A percentile compares a stretch with the other conserved stretches of the same genome.
These are phyloP conservation scores for Pyrrhoderma lamaoense DNA, from an alignment of 1,284 basidiomycete species.

Conservation along the genomic window DNA sequence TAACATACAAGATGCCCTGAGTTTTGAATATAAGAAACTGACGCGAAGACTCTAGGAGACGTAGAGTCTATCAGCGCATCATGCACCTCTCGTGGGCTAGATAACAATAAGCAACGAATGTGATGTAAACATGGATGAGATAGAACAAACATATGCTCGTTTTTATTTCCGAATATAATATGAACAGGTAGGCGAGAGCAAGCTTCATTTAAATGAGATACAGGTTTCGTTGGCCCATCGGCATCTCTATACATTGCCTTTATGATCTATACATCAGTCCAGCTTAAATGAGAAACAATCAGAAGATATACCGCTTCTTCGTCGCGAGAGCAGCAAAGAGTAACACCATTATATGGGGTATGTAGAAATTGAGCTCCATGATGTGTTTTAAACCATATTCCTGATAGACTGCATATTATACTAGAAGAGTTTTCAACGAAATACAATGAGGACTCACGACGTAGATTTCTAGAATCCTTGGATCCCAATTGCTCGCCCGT, in stretches of 20 bases:
- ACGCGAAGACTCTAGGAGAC: conserved; percentile 37
- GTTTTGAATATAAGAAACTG: conserved; percentile 22
- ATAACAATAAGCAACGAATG: conserved; percentile 10
- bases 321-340: conserved; percentile 45
- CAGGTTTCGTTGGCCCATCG: conserved; percentile 43
- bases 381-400: conserved; percentile 38
- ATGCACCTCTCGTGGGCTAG: conserved; percentile 38
- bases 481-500: conserved; percentile 39
- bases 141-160: conserved; percentile 42
- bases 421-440: not conserved
- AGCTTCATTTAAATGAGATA: conserved; percentile 35
- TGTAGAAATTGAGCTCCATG: conserved; percentile 27
- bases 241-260: conserved; percentile 45
- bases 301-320: conserved; percentile 44
- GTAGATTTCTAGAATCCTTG: conserved; percentile 38
- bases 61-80: conserved; percentile 36
- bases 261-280: not conserved
- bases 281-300: too few species aligned
- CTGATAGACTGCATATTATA: conserved; percentile 25
- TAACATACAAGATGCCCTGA: conserved; percentile 14
- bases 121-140: not conserved
- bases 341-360: conserved; percentile 33
- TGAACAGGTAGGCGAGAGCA: conserved; percentile 39
- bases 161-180: conserved; percentile 40
- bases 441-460: conserved; percentile 32